Percentiles rank a stretch among this genome's conserved stretches.
phyloP scores from a whole-genome alignment of 31 red algal genomes.

The Asparagopsis taxiformis region DNA sequence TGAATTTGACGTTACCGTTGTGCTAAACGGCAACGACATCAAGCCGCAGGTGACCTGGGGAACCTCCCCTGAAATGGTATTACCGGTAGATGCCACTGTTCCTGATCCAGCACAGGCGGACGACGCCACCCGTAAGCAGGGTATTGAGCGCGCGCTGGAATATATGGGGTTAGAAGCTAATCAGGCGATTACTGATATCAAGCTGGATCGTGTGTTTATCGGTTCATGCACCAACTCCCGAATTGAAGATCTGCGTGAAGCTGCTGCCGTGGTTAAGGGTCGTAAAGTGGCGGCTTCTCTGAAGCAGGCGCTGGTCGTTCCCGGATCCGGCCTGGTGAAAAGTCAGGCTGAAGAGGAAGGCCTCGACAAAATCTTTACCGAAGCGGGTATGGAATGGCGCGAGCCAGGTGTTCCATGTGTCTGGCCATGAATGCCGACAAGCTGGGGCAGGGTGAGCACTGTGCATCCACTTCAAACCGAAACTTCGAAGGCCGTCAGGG shows the following conservation, averaged over 20 bases:
- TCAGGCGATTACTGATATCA: not conserved
- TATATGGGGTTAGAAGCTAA: constrained; percentile 5
- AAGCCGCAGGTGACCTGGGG: constrained; percentile 8
- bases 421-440: not conserved
- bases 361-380: not conserved
- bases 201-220: not conserved
- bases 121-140: too few species aligned
- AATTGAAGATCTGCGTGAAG: not conserved
- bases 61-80: not conserved
- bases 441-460: not conserved
- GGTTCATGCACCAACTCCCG: not conserved
- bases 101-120: not conserved
- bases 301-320: not conserved
- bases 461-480: constrained; percentile 70
- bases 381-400: not conserved
- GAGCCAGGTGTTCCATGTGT: not conserved
- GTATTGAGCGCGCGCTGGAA: not conserved
- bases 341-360: too few species aligned
- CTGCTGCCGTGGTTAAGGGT: too few species aligned
- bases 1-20: constrained; percentile 1
- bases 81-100: not conserved
- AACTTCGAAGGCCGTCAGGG: constrained; percentile 78
- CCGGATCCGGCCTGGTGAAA: too few species aligned
- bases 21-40: not conserved
- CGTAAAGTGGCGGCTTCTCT: not conserved